phyloP scores from a whole-genome alignment of 2,329 filamentous ascomycete genomes.

The Fusarium algeriense region DNA sequence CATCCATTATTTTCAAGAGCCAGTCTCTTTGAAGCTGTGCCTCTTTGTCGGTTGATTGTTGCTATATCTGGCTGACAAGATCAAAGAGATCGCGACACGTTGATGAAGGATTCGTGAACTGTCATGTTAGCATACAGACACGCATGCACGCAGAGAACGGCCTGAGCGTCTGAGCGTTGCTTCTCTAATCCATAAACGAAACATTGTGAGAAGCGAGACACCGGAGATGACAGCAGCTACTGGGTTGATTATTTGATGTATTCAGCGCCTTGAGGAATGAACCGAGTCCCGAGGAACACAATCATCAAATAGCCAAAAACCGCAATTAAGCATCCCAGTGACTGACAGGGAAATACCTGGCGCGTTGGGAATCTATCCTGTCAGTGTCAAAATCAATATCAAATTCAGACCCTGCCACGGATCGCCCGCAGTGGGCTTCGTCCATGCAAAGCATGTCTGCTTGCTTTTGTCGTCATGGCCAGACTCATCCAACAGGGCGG shows the following conservation, averaged over 20 bases:
- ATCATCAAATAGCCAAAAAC: conserved; percentile 30
- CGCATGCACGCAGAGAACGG: not conserved
- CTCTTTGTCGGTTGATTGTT: conserved; percentile 28
- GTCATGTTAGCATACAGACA: conserved; percentile 8
- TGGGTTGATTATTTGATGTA: not conserved
- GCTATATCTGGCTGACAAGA: conserved; percentile 19
- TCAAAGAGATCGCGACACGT: conserved; percentile 30
- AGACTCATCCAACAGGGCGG: conserved; percentile 19
- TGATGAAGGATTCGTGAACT: conserved; percentile 24
- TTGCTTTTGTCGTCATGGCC: conserved; percentile 36
- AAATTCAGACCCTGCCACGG: conserved; percentile 31
- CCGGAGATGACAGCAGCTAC: conserved; percentile 25
- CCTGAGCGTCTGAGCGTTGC: conserved; percentile 14
- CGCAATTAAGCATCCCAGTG: conserved; percentile 28
- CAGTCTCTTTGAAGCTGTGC: conserved; percentile 25
- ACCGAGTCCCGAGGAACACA: conserved; percentile 14
- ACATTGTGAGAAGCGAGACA: conserved; percentile 37
- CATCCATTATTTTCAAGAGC: conserved; percentile 26
- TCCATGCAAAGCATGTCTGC: conserved; percentile 39
- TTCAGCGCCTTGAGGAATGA: conserved; percentile 27
- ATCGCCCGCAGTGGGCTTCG: conserved; percentile 30
- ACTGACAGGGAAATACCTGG: conserved; percentile 21
- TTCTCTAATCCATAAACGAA: conserved; percentile 28
- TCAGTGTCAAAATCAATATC: conserved; percentile 16
- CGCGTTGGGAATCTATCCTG: not conserved